Percentiles rank a stretch among this genome's conserved stretches.
phyloP scores from a whole-genome alignment of 2,329 filamentous ascomycete genomes.

The Akanthomyces uredinophilus region DNA sequence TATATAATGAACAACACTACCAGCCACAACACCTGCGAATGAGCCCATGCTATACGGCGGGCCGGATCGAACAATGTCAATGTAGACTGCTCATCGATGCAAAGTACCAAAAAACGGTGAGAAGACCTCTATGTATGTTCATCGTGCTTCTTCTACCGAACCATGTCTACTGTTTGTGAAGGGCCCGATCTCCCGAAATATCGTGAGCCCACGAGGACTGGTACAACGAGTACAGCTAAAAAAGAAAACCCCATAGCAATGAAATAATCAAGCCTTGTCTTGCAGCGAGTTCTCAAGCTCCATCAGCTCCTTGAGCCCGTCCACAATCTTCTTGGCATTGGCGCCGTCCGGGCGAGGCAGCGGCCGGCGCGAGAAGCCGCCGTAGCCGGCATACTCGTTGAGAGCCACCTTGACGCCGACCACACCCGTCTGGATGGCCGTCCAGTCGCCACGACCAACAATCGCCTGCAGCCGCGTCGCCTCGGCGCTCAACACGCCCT shows the following conservation, averaged over 20 bases:
- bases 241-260: too few relatives aligned
- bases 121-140: constrained; percentile 21
- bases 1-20: neutral
- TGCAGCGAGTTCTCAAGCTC: constrained; percentile 18
- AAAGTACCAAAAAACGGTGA: neutral
- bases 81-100: neutral
- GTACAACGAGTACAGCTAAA: too few relatives aligned
- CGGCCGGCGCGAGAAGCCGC: constrained; percentile 40
- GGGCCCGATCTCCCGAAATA: neutral
- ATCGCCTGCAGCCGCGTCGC: constrained; percentile 60
- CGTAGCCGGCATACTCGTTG: constrained; percentile 63
- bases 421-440: constrained; percentile 65
- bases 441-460: constrained; percentile 66
- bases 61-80: neutral
- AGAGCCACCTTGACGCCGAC: constrained; percentile 66
- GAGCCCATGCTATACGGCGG: too few relatives aligned
- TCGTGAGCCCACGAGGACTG: neutral
- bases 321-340: constrained; percentile 17
- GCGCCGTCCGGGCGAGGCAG: constrained; percentile 20
- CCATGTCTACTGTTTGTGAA: neutral
- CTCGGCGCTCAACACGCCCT: constrained; percentile 44
- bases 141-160: neutral
- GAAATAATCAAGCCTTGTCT: neutral
- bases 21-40: neutral
- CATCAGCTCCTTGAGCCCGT: constrained; percentile 21